Conservation (phyloP, 129 eudicot genomes). For the Ambrosia trifida region DNA sequence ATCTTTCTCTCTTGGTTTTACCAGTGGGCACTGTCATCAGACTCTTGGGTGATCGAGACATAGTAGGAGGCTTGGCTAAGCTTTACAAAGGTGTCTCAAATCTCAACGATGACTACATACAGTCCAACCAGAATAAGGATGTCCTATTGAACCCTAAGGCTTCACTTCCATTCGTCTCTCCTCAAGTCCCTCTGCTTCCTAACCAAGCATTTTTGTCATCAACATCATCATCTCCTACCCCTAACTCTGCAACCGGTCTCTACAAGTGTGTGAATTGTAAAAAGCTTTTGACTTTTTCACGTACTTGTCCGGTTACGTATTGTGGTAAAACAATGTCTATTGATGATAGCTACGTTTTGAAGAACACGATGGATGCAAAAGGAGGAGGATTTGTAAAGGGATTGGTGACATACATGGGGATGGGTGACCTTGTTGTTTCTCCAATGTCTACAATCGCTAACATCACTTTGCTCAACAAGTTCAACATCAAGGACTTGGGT, state of each 20-base stretch:
- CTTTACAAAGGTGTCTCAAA: slow-evolving; percentile 8
- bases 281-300: too few relatives aligned
- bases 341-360: background rate
- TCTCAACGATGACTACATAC: slow-evolving; percentile 8
- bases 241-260: background rate
- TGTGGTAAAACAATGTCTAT: too few relatives aligned
- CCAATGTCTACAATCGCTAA: slow-evolving; percentile 23
- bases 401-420: slow-evolving; percentile 23
- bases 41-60: background rate
- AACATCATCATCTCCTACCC: background rate
- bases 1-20: slow-evolving; percentile 14
- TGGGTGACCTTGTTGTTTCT: slow-evolving; percentile 9
- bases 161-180: background rate
- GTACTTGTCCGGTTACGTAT: too few relatives aligned
- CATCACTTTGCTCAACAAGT: slow-evolving; percentile 13
- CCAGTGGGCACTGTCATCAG: slow-evolving; percentile 12
- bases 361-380: background rate
- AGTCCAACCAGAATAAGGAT: background rate
- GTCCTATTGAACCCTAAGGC: background rate
- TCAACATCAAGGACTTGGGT: slow-evolving; percentile 17
- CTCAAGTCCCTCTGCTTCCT: background rate
- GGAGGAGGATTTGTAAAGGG: slow-evolving; percentile 13
- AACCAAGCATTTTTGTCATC: background rate
- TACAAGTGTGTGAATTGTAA: too few relatives aligned
- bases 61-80: background rate